Base-by-base conservation (phyloP, 768 basidiomycete genomes). In the Auricularia cornea region DNA sequence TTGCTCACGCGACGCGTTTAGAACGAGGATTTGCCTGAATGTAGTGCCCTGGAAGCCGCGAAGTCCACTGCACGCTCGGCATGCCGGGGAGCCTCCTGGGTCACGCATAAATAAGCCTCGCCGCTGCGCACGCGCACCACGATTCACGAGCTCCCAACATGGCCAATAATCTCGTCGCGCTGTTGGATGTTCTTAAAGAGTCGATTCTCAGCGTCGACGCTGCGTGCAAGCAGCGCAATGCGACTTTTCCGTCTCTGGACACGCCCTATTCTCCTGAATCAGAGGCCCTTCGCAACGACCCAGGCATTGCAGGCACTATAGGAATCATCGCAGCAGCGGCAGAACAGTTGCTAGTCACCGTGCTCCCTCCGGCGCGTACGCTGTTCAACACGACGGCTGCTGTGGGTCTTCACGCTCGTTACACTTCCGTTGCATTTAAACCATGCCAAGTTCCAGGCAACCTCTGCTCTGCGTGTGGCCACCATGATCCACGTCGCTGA, bases 401-500 rank as follows among this genome's bases (percentile, higher is more conserved):
- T 10, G 35, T 38, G 35, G 16, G 35, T n/a, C n/a, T n/a, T n/a
- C n/a, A n/a, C n/a, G n/a, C n/a, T n/a, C n/a, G n/a, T n/a, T n/a
- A n/a, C n/a, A n/a, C n/a, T n/a, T n/a, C n/a, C n/a, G n/a, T n/a
- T n/a, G n/a, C n/a, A n/a, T n/a, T n/a, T n/a, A n/a, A n/a, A n/a
- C n/a, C n/a, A n/a, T n/a, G n/a, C n/a, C n/a, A 38, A 52, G 51
- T 52, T 52, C 51, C 51, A 52, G n/a, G 51, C 28, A n/a, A n/a
- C 51, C 20, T 52, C 87, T 4, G 90, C 88, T 69, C 77, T 92
- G 72, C 84, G 89, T 26, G 78, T 91, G 33, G 71, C 90, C 18
- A 89, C 90, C 70, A 85, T 86, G 3, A 81, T 87, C 1, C 86
- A 90, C 68, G 80, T 84, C 30, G 81, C 82, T 5, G 90, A 92